Evolutionary conservation across 176 grass and related monocot genomes (phyloP).

Genomic region (Cymbopogon citratus): DNA sequence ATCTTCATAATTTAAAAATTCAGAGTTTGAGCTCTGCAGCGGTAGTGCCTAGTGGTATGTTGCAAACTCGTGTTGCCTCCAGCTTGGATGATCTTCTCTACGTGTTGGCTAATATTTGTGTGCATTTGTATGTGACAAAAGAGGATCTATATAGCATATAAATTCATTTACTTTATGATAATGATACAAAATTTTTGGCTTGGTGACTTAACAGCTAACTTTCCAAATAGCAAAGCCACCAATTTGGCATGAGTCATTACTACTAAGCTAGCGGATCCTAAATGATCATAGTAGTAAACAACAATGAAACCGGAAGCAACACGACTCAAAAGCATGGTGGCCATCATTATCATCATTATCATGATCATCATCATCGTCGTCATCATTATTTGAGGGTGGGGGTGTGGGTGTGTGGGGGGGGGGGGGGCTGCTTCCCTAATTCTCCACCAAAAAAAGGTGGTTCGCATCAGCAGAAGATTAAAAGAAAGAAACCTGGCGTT

Average conservation of each 20-base stretch:
- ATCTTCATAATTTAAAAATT: neutral
- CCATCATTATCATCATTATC: too few relatives aligned
- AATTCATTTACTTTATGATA: too few relatives aligned
- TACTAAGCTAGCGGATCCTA: neutral
- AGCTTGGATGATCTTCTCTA: neutral
- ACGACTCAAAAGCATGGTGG: neutral
- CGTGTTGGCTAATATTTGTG: neutral
- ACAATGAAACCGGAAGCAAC: neutral
- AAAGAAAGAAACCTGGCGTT: slow-evolving; percentile 61
- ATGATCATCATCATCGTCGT: too few relatives aligned
- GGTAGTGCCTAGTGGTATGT: neutral
- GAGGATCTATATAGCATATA: neutral
- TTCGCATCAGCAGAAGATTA: neutral
- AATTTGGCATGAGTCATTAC: neutral
- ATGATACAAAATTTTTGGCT: too few relatives aligned
- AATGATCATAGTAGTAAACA: neutral
- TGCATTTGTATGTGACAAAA: neutral
- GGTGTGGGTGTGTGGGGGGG: too few relatives aligned
- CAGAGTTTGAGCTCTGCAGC: neutral
- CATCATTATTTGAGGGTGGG: neutral
- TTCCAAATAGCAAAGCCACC: neutral
- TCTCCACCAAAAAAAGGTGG: neutral
- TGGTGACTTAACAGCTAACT: too few relatives aligned
- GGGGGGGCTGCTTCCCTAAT: too few relatives aligned
- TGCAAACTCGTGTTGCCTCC: neutral